Evolutionary conservation across 768 basidiomycete genomes (phyloP).

Genomic region (Boletus patriciae): DNA sequence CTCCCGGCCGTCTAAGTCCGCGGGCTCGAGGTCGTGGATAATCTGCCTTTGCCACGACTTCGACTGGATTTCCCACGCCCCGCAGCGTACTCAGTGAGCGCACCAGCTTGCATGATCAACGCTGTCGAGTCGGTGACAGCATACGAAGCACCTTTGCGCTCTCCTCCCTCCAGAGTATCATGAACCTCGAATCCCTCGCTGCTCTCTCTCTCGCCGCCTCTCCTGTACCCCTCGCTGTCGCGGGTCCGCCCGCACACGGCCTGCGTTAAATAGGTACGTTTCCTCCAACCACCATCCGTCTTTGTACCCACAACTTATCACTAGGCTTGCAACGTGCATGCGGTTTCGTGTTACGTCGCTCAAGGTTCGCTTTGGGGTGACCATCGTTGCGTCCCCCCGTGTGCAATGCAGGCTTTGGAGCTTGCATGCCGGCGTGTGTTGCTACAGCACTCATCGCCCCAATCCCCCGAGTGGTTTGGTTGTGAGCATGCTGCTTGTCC

Average conservation of each 20-base stretch:
- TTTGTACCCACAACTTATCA: too few relatives aligned
- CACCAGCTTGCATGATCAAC: too few relatives aligned
- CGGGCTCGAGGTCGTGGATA: too few relatives aligned
- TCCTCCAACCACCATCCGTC: background rate
- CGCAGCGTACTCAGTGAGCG: too few relatives aligned
- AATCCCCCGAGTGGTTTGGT: constrained; percentile 5
- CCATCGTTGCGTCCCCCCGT: constrained; percentile 19
- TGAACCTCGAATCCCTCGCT: constrained; percentile 27
- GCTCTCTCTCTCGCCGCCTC: constrained; percentile 20
- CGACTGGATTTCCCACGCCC: too few relatives aligned
- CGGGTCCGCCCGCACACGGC: constrained; percentile 23
- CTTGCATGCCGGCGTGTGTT: constrained; percentile 28
- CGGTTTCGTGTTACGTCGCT: constrained; percentile 21
- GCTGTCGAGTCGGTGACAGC: too few relatives aligned
- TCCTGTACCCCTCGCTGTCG: constrained; percentile 10
- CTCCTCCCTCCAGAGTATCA: background rate
- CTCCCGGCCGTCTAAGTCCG: too few relatives aligned
- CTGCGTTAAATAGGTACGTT: constrained; percentile 25
- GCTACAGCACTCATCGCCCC: constrained; percentile 20
- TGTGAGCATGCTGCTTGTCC: background rate
- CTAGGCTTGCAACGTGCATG: constrained; percentile 26
- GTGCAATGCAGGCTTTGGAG: constrained; percentile 25
- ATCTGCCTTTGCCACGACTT: too few relatives aligned
- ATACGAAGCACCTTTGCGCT: too few relatives aligned
- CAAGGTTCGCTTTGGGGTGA: constrained; percentile 19